phyloP scores from a whole-genome alignment of 176 grass and related monocot species.

The Stipa capillata region DNA sequence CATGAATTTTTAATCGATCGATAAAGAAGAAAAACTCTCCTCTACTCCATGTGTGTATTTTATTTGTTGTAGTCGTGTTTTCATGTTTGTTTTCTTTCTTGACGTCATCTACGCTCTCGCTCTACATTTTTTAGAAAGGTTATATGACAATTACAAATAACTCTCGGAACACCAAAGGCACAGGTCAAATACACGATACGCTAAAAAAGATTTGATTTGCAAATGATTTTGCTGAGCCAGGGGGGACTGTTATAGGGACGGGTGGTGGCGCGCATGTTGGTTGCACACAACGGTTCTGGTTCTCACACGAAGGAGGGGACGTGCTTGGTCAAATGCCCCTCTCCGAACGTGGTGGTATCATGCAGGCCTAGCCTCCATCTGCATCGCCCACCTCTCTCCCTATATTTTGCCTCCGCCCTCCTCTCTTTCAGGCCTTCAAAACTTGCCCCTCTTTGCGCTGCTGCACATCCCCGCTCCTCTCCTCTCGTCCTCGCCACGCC shows the following conservation, averaged over 20 bases:
- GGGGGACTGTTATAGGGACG: slow-evolving; percentile 14
- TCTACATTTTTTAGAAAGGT: too few relatives aligned
- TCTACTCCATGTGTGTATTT: too few relatives aligned
- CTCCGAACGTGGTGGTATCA: slow-evolving; percentile 35
- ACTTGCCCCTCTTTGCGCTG: slow-evolving; percentile 16
- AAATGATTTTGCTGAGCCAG: neutral
- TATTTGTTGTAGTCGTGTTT: too few relatives aligned
- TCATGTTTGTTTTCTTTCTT: too few relatives aligned
- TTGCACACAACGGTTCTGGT: slow-evolving; percentile 29
- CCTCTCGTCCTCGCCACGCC: neutral
- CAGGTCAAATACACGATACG: neutral
- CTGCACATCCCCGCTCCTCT: neutral
- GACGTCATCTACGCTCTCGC: too few relatives aligned
- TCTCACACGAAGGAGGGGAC: slow-evolving; percentile 39
- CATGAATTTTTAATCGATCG: too few relatives aligned
- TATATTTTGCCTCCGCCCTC: slow-evolving; percentile 43
- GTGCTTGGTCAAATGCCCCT: slow-evolving; percentile 47
- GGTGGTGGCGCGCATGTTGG: slow-evolving; percentile 51
- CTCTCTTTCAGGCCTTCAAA: slow-evolving; percentile 53
- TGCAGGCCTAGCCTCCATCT: slow-evolving; percentile 30
- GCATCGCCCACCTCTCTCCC: neutral
- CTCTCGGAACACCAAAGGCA: neutral
- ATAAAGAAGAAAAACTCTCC: too few relatives aligned
- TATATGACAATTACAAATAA: too few relatives aligned
- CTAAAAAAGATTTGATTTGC: slow-evolving; percentile 2